These are phyloP conservation scores for Podospora pseudopauciseta DNA, from an alignment of 495 filamentous ascomycete species.

Conservation along the genomic window DNA sequence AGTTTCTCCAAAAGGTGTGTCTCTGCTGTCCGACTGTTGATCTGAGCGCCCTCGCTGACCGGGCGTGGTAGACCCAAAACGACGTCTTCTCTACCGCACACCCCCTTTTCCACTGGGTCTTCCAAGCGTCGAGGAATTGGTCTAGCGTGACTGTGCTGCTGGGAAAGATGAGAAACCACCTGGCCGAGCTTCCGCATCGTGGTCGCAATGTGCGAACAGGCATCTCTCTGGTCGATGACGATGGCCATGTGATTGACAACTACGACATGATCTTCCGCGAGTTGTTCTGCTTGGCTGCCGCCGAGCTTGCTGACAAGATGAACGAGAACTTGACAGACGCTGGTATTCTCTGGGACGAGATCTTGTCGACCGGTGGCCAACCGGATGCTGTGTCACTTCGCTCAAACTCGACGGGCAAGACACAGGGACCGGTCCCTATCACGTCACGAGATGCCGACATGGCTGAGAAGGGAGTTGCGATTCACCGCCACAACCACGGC, in stretches of 20 bases:
- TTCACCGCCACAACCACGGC: constrained; percentile 53
- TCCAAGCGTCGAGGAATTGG: constrained; percentile 77
- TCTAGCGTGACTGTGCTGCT: constrained; percentile 60
- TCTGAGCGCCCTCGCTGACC: constrained; percentile 21
- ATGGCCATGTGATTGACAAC: constrained; percentile 52
- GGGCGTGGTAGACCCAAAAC: constrained; percentile 51
- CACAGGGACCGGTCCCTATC: background rate
- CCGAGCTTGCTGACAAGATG: constrained; percentile 64
- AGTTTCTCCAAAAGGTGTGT: constrained; percentile 58
- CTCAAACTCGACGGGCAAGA: background rate
- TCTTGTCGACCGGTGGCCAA: constrained; percentile 58
- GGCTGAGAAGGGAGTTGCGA: constrained; percentile 31
- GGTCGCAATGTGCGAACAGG: constrained; percentile 24
- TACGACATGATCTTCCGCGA: constrained; percentile 82
- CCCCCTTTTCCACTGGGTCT: constrained; percentile 83
- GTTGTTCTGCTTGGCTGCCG: constrained; percentile 76
- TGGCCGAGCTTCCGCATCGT: constrained; percentile 40
- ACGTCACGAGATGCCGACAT: constrained; percentile 12
- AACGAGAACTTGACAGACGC: constrained; percentile 58
- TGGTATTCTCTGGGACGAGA: constrained; percentile 75
- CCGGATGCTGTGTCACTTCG: constrained; percentile 4
- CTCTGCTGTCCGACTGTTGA: constrained; percentile 17
- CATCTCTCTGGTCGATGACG: constrained; percentile 37
- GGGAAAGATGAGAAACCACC: constrained; percentile 61
- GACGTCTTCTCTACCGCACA: constrained; percentile 75